Conservation (phyloP, 169 alveolate genomes). For the Plasmodium gonderi region DNA sequence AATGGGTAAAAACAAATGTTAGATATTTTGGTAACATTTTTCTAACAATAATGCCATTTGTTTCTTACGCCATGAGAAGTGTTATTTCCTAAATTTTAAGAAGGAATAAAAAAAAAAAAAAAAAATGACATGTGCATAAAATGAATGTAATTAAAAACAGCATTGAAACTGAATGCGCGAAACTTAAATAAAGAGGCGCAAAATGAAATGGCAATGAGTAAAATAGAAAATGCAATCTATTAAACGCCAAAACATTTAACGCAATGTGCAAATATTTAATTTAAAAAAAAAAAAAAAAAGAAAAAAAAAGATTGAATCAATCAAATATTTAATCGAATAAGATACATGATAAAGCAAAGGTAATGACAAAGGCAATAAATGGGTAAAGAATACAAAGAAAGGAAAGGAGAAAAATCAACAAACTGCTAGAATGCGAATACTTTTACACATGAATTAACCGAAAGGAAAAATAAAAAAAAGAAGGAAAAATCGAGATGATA, state of each 20-base stretch:
- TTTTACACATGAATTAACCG: not conserved
- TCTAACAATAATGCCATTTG: not conserved
- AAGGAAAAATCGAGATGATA: not conserved
- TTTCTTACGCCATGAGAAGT: not conserved
- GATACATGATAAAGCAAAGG: not conserved
- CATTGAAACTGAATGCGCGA: not conserved
- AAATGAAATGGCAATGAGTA: not conserved
- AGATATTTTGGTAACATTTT: not conserved
- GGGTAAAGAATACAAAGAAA: not conserved
- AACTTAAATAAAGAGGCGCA: not conserved
- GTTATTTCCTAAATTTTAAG: not conserved
- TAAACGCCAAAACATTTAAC: too few species aligned
- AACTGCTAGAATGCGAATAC: not conserved
- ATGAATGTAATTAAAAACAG: not conserved
- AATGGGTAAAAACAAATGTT: too few species aligned
- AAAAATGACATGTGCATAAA: not conserved
- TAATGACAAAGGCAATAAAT: not conserved
- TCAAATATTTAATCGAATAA: not conserved
- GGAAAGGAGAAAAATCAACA: not conserved
- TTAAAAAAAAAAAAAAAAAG: not conserved
- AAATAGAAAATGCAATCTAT: not conserved
- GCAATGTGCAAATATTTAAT: not conserved
- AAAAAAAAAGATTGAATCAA: too few species aligned
- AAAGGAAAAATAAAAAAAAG: not conserved
- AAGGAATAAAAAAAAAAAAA: not conserved